These are phyloP conservation scores for Hypsizygus ulmarius DNA, from an alignment of 1,284 basidiomycete genomes.

Conservation along the genomic window DNA sequence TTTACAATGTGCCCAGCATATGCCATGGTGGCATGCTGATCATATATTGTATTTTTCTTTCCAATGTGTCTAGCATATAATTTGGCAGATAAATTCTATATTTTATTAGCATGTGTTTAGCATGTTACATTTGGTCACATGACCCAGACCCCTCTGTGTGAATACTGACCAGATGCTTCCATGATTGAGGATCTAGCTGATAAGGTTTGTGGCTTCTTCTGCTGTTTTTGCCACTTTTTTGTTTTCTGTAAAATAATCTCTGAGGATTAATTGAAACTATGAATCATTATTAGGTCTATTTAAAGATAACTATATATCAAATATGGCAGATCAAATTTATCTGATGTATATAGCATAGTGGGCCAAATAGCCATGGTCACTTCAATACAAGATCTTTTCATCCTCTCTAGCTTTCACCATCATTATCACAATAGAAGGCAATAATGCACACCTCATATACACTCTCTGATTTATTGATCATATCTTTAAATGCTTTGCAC, in stretches of 20 bases:
- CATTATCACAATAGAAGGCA: slow-evolving; percentile 17
- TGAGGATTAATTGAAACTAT: slow-evolving; percentile 25
- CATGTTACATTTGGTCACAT: too few species aligned
- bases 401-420: slow-evolving; percentile 6
- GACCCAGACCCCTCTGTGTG: too few species aligned
- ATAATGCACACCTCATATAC: slow-evolving; percentile 19
- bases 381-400: slow-evolving; percentile 19
- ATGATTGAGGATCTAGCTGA: slow-evolving; percentile 25
- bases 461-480: slow-evolving; percentile 25
- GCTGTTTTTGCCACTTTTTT: slow-evolving; percentile 17
- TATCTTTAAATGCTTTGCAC: slow-evolving; percentile 21
- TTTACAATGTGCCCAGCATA: too few species aligned
- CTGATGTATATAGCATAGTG: slow-evolving; percentile 23
- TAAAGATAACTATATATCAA: background rate
- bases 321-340: slow-evolving; percentile 8
- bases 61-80: too few species aligned
- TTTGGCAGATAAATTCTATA: too few species aligned
- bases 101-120: too few species aligned
- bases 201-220: slow-evolving; percentile 21
- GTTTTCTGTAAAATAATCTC: slow-evolving; percentile 25
- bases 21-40: too few species aligned
- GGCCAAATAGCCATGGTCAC: slow-evolving; percentile 20
- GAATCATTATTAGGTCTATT: background rate
- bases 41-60: too few species aligned
- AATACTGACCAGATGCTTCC: slow-evolving; percentile 22